Evolutionary conservation across 2,329 filamentous ascomycete species (phyloP).

Genomic region (Aspergillus pseudotamarii): DNA sequence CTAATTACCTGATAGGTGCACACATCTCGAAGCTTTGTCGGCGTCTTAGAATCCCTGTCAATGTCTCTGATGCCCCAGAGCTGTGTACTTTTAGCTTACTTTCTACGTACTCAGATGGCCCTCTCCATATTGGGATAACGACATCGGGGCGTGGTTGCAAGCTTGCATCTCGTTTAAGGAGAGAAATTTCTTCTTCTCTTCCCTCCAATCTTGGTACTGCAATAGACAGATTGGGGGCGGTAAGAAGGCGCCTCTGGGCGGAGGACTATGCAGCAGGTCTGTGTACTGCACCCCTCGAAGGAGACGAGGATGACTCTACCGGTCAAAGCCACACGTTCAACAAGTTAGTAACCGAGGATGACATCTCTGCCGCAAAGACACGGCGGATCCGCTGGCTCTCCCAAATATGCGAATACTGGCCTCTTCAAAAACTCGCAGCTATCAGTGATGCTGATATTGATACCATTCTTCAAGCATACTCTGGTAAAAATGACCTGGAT

Average conservation of each 20-base stretch:
- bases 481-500: constrained; percentile 28
- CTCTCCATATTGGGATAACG: constrained; percentile 91
- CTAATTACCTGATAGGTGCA: constrained; percentile 48
- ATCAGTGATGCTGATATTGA: constrained; percentile 81
- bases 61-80: constrained; percentile 82
- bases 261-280: constrained; percentile 65
- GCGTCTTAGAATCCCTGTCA: constrained; percentile 83
- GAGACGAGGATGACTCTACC: constrained; percentile 51
- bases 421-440: constrained; percentile 75
- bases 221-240: constrained; percentile 74
- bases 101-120: constrained; percentile 85
- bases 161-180: constrained; percentile 81
- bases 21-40: constrained; percentile 76
- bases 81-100: constrained; percentile 90
- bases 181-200: constrained; percentile 81
- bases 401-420: constrained; percentile 99
- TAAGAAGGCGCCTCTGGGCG: constrained; percentile 71
- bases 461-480: constrained; percentile 73
- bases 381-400: constrained; percentile 88
- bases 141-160: constrained; percentile 96
- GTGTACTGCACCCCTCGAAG: constrained; percentile 46
- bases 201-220: constrained; percentile 75
- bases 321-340: constrained; percentile 82
- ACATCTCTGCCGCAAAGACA: constrained; percentile 72
- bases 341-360: constrained; percentile 72